Base-by-base conservation (phyloP, 805 yeast species). In the Kazachstania viticola region DNA sequence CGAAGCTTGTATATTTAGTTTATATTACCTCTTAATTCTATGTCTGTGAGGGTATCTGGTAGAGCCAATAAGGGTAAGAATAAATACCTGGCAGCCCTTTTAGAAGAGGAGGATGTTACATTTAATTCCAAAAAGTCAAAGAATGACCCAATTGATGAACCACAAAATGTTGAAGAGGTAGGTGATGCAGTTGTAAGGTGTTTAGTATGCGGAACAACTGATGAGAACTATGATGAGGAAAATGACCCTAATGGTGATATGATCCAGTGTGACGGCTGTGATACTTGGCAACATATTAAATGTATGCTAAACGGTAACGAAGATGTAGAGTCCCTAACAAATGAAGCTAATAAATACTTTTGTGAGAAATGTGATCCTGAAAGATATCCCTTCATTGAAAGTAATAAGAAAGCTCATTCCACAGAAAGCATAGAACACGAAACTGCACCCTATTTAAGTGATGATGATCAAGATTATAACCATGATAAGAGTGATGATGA, bases 201-300 rank as follows among this genome's bases (percentile, higher is more conserved):
- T 50, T 51, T 63, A 1, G 74, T 71, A 0, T 78, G 85, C 54
- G 79, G 77, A 3, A 61, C 79, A 2, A 69, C 63, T 14, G 71
- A 70, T 34, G 64, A 56, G 13, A 75, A 72, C 39, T 75, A 72
- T 47, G 62, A 75, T 43, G 79, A 67, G 38, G 75, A 65, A 0
- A 65, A 63, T 4, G 81, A 74, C 38, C 51, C 53, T 1, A 15
- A 38, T 25, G 74, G 79, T 11, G 61, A 60, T 9, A 75, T 76
- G 79, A 67, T 77, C 17, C 73, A 73, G 44, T 79, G 87, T 54
- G 82, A 74, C 17, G 42, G 54, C 6, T 79, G 87, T 48, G 53
- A 64, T 28, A 69, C 83, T 2, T 79, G 85, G 85, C 85, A 79
- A 48, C 87, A 79, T 46, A 67, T 70, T 21, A 56, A 48, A 33